These are phyloP conservation scores for Bacterosira constricta DNA, from an alignment of 108 stramenopile species.

Conservation along the genomic window DNA sequence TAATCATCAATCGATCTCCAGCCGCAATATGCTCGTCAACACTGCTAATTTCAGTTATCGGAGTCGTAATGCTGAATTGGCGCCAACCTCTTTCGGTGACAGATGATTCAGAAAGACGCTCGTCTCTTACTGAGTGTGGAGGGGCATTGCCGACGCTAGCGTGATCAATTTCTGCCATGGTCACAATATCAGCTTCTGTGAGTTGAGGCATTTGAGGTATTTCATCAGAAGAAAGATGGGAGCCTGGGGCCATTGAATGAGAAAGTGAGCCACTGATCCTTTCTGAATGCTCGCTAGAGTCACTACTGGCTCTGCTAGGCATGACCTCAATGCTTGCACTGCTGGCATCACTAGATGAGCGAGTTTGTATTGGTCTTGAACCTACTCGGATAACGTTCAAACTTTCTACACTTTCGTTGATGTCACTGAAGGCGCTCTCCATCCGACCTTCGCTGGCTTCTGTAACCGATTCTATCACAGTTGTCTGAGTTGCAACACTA, in stretches of 20 bases:
- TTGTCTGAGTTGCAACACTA: constrained; percentile 36
- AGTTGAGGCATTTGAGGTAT: constrained; percentile 8
- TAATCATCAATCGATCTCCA: not conserved
- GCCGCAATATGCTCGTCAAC: constrained; percentile 10
- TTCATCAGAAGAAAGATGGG: not conserved
- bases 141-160: constrained; percentile 37
- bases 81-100: constrained; percentile 18
- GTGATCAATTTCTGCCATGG: constrained; percentile 36
- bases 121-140: constrained; percentile 38
- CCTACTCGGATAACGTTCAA: constrained; percentile 19
- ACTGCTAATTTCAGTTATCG: constrained; percentile 1
- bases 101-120: constrained; percentile 30
- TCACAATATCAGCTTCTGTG: constrained; percentile 33
- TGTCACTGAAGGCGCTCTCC: not conserved
- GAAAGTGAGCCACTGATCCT: constrained; percentile 5
- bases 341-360: constrained; percentile 2
- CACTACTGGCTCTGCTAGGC: constrained; percentile 10
- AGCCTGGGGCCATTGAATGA: constrained; percentile 1
- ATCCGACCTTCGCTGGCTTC: constrained; percentile 16
- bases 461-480: constrained; percentile 27
- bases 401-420: constrained; percentile 8
- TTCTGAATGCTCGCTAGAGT: constrained; percentile 4
- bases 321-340: constrained; percentile 15
- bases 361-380: not conserved
- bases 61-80: constrained; percentile 9